Percentiles rank a stretch among this genome's conserved stretches.
Conservation (phyloP, 2,329 filamentous ascomycete species). For the Aspergillus sp. region DNA sequence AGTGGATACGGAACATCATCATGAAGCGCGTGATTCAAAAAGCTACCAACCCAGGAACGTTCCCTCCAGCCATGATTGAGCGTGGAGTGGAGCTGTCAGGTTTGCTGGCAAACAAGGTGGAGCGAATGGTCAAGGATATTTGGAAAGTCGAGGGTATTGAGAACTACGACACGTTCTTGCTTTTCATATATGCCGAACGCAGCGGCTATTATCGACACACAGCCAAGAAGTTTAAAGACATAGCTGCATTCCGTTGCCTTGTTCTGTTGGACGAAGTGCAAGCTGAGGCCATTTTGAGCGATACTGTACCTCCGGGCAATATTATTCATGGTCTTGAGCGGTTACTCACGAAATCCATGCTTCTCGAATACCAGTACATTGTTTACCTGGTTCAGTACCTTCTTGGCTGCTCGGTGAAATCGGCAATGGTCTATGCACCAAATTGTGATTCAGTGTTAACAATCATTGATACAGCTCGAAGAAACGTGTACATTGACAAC, state of each 20-base stretch:
- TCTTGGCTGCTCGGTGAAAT: background rate
- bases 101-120: background rate
- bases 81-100: background rate
- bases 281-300: background rate
- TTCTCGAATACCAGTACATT: background rate
- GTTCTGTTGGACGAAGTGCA: background rate
- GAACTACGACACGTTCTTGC: background rate
- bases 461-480: background rate
- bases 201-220: background rate
- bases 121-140: background rate
- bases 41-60: too few relatives aligned
- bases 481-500: background rate
- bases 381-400: background rate
- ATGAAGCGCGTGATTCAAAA: too few relatives aligned
- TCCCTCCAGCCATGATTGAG: background rate
- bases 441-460: background rate
- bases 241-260: background rate
- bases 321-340: constrained; percentile 1
- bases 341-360: background rate
- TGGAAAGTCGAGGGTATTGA: background rate
- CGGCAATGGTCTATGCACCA: background rate
- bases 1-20: too few relatives aligned
- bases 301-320: constrained; percentile 1
- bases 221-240: background rate
- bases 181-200: background rate